Conservation (phyloP, 1,139 yeast species). For the Lodderomyces orthopsilosis region DNA sequence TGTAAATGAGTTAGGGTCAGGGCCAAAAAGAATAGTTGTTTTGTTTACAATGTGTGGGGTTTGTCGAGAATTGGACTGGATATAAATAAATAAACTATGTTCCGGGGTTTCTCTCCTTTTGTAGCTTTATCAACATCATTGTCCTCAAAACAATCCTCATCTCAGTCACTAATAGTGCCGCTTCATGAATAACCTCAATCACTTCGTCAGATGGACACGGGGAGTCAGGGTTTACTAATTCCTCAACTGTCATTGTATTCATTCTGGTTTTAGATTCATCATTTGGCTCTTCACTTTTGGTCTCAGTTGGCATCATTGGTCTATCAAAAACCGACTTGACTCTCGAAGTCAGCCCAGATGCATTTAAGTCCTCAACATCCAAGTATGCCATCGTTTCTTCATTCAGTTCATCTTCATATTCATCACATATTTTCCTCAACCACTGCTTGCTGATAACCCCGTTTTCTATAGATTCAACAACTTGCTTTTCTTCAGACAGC, state of each 20-base stretch:
- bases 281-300: slow-evolving; percentile 11
- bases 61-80: neutral
- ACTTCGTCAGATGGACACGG: slow-evolving; percentile 53
- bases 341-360: slow-evolving; percentile 28
- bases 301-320: slow-evolving; percentile 1
- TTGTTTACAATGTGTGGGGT: neutral
- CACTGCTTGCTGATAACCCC: slow-evolving; percentile 59
- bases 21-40: neutral
- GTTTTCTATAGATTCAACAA: slow-evolving; percentile 63
- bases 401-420: slow-evolving; percentile 16
- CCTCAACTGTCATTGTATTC: slow-evolving; percentile 43
- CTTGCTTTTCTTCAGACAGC: slow-evolving; percentile 62
- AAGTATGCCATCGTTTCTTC: slow-evolving; percentile 22
- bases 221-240: slow-evolving; percentile 50
- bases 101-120: neutral
- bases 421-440: slow-evolving; percentile 44
- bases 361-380: slow-evolving; percentile 21
- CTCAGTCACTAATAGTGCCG: slow-evolving; percentile 60
- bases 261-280: slow-evolving; percentile 15
- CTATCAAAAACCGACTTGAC: slow-evolving; percentile 39
- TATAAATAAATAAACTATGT: neutral
- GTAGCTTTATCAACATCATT: slow-evolving; percentile 1
- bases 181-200: slow-evolving; percentile 58
- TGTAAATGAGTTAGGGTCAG: neutral
- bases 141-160: slow-evolving; percentile 59